A percentile compares a stretch with the other conserved stretches of the same genome.
phyloP scores from a whole-genome alignment of 1,284 basidiomycete genomes.

The Ceratobasidium sp. region DNA sequence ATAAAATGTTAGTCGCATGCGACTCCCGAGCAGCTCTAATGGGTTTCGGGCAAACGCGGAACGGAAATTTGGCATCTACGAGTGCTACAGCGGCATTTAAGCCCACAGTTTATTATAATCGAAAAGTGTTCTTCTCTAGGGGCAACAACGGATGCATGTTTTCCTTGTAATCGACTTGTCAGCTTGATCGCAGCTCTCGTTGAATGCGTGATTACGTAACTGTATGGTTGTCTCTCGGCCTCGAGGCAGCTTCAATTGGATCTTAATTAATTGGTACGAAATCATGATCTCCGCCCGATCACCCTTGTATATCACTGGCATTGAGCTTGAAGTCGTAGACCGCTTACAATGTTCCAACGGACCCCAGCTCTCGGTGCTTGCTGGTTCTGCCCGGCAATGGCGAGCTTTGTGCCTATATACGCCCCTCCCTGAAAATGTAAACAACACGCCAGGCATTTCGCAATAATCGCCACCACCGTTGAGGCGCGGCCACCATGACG shows the following conservation, averaged over 20 bases:
- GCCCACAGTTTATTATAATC: background rate
- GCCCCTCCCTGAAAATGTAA: conserved; percentile 33
- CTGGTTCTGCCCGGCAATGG: background rate
- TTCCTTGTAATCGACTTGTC: background rate
- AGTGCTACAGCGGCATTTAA: background rate
- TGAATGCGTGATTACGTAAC: conserved; percentile 15
- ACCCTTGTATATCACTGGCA: background rate
- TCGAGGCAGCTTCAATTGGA: background rate
- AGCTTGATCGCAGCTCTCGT: background rate
- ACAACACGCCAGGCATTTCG: conserved; percentile 4
- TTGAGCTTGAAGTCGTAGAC: background rate
- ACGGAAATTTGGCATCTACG: background rate
- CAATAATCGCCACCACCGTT: background rate
- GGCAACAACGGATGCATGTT: background rate
- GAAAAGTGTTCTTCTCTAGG: background rate
- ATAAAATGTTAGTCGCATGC: conserved; percentile 33
- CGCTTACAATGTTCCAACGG: background rate
- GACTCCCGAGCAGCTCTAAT: background rate
- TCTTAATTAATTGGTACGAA: no score
- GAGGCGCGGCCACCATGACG: background rate
- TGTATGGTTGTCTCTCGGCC: background rate
- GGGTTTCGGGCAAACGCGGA: conserved; percentile 39
- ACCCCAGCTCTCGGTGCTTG: background rate
- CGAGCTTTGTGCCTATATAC: conserved; percentile 13
- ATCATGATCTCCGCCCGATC: conserved; percentile 2